A percentile compares a stretch with the other conserved stretches of the same genome.
Evolutionary conservation across 129 eudicot species (phyloP).

Genomic region (Pittosporum tobira): DNA sequence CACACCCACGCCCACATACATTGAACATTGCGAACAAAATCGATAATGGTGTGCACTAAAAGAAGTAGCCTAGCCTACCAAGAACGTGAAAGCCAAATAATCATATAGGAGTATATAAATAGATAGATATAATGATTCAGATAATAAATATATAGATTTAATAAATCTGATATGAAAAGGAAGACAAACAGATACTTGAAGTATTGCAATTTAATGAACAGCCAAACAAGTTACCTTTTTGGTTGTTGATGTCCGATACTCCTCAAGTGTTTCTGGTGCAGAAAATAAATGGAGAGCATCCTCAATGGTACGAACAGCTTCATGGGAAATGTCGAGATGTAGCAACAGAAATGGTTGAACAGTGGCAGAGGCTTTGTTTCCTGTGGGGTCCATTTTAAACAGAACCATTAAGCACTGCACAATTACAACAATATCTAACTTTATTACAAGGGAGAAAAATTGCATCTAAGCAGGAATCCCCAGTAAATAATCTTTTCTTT

Average conservation of each 20-base stretch:
- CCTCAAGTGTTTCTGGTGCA: slow-evolving; percentile 89
- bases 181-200: too few species aligned
- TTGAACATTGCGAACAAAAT: background rate
- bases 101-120: too few species aligned
- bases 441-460: background rate
- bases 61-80: too few species aligned
- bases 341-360: slow-evolving; percentile 89
- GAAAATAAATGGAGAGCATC: slow-evolving; percentile 76
- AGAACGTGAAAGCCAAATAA: too few species aligned
- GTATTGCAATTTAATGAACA: background rate
- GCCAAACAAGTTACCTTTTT: slow-evolving; percentile 46
- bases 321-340: slow-evolving; percentile 90
- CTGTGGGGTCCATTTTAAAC: slow-evolving; percentile 27
- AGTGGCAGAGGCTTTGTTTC: slow-evolving; percentile 84
- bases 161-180: too few species aligned
- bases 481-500: too few species aligned
- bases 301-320: slow-evolving; percentile 63
- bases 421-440: background rate
- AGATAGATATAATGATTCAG: too few species aligned
- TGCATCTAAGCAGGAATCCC: too few species aligned
- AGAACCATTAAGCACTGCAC: slow-evolving; percentile 4
- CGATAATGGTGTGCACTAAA: too few species aligned
- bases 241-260: slow-evolving; percentile 57
- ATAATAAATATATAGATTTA: too few species aligned
- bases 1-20: background rate